These are phyloP conservation scores for Amphibolis antarctica DNA, from an alignment of 106 monocot species.

Conservation along the genomic window DNA sequence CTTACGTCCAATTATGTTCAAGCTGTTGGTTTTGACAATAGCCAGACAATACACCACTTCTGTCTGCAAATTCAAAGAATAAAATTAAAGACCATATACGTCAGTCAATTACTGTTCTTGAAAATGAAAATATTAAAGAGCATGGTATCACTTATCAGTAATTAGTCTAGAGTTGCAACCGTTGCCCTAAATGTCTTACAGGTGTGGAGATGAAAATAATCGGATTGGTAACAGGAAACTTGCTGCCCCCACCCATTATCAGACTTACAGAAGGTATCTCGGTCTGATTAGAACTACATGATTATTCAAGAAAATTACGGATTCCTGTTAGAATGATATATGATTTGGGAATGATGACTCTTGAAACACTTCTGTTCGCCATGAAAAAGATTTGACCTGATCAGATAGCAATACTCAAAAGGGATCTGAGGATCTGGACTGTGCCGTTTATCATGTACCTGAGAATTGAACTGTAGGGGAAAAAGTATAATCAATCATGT, in stretches of 20 bases:
- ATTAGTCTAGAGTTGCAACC: neutral
- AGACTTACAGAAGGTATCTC: constrained; percentile 39
- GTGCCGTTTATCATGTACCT: constrained; percentile 27
- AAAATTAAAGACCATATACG: neutral
- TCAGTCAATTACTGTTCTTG: neutral
- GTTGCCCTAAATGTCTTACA: constrained; percentile 20
- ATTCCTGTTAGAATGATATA: neutral
- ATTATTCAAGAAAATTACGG: neutral
- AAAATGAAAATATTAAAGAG: neutral
- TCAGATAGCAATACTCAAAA: constrained; percentile 76
- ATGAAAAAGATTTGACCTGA: constrained; percentile 17
- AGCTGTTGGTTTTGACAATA: constrained; percentile 41
- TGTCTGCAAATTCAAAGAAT: constrained; percentile 12
- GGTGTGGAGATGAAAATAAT: constrained; percentile 31
- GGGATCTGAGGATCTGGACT: constrained; percentile 24
- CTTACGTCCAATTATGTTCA: constrained; percentile 92
- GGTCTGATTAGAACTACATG: constrained; percentile 38
- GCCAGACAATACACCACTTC: constrained; percentile 60
- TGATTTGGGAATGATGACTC: neutral
- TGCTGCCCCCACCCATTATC: constrained; percentile 42
- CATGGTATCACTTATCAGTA: neutral
- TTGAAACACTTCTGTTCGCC: neutral
- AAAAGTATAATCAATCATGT: constrained; percentile 4
- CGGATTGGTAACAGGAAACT: constrained; percentile 52
- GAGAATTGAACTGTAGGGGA: constrained; percentile 47